Evolutionary conservation across 2,329 filamentous ascomycete species (phyloP).

Genomic region (Talaromyces sp.): DNA sequence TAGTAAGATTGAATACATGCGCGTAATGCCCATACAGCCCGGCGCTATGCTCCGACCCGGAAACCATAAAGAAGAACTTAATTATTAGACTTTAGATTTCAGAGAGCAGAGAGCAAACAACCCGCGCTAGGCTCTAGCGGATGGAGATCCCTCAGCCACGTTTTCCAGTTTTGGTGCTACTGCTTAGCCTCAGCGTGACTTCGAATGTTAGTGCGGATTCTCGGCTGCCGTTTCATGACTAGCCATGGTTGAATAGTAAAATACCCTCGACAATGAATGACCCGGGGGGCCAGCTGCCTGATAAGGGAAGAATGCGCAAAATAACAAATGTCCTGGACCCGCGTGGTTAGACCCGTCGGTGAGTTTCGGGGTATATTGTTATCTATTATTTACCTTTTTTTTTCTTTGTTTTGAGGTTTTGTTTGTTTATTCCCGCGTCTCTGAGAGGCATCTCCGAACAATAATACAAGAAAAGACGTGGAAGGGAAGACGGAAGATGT

Average conservation of each 20-base stretch:
- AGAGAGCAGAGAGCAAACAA: no score
- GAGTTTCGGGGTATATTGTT: background rate
- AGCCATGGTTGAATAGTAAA: background rate
- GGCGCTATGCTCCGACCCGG: no score
- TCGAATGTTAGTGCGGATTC: background rate
- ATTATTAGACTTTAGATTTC: no score
- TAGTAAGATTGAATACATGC: no score
- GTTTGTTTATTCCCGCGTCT: background rate
- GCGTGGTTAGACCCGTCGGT: background rate
- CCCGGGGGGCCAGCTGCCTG: background rate
- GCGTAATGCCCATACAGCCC: no score
- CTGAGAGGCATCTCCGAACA: background rate
- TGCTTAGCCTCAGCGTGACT: background rate
- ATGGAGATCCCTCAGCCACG: background rate
- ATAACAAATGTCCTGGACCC: background rate
- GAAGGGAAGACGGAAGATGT: no score
- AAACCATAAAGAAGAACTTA: background rate
- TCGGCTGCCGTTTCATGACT: background rate
- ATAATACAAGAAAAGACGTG: no score
- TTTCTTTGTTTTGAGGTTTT: background rate
- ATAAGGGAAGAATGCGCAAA: background rate
- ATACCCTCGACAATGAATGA: background rate
- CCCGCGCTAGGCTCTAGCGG: background rate
- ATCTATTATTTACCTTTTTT: no score
- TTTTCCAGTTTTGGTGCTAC: background rate